phyloP scores from a whole-genome alignment of 768 basidiomycete species.

The Boletus vinaceobasis region DNA sequence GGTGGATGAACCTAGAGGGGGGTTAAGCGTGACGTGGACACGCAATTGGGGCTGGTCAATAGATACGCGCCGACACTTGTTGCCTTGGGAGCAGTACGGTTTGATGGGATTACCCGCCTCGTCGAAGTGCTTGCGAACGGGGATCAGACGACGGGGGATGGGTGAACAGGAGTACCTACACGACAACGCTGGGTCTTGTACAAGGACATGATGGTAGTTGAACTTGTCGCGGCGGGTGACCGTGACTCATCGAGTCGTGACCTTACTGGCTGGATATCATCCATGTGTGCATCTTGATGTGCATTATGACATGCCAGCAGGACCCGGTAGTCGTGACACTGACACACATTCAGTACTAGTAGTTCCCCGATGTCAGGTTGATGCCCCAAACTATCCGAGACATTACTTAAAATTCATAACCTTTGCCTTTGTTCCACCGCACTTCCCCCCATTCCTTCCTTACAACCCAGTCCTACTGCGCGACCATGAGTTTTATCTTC shows the following conservation, averaged over 20 bases:
- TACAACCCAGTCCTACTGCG: background rate
- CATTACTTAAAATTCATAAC: background rate
- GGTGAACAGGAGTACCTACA: conserved; percentile 30
- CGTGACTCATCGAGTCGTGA: conserved; percentile 15
- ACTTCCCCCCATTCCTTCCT: background rate
- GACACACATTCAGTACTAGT: too few species aligned
- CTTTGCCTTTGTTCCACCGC: background rate
- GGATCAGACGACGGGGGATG: conserved; percentile 14
- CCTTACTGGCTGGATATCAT: background rate
- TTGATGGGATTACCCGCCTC: conserved; percentile 39
- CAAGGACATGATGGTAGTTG: conserved; percentile 24
- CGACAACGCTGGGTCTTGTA: conserved; percentile 50
- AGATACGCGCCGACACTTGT: conserved; percentile 45
- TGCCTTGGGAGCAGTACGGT: conserved; percentile 46
- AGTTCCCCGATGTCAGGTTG: too few species aligned
- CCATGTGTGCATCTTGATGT: too few species aligned
- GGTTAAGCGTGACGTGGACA: conserved; percentile 5
- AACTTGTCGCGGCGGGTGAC: conserved; percentile 12
- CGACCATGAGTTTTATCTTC: conserved; percentile 22
- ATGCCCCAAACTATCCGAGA: conserved; percentile 1
- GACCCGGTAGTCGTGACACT: too few species aligned
- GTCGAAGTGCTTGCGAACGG: conserved; percentile 44
- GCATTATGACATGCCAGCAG: too few species aligned
- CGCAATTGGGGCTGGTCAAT: conserved; percentile 4
- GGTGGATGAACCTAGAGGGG: conserved; percentile 45